phyloP scores from a whole-genome alignment of 108 stramenopile species.

The Conticribra weissflogii region DNA sequence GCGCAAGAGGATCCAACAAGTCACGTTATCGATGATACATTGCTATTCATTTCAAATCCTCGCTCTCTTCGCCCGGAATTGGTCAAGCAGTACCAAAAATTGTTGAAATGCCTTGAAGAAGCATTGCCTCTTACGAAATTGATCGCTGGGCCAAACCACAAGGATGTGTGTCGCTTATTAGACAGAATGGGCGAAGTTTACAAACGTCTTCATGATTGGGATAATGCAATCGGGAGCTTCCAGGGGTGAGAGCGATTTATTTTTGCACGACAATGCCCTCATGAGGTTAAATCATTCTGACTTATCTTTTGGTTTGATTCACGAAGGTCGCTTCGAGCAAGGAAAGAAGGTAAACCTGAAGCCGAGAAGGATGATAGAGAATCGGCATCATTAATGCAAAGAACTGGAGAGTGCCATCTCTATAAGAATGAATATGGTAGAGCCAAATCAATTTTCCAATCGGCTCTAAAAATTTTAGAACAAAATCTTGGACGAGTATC shows the following conservation, averaged over 20 bases:
- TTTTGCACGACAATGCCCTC: background rate
- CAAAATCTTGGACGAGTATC: conserved; percentile 29
- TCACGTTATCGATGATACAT: conserved; percentile 30
- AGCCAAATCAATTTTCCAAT: conserved; percentile 49
- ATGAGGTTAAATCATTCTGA: background rate
- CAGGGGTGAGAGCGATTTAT: conserved; percentile 36
- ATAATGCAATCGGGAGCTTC: conserved; percentile 56
- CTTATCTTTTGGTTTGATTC: too few species aligned
- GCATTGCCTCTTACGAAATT: conserved; percentile 52
- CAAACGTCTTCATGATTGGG: conserved; percentile 52
- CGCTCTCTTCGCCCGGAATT: conserved; percentile 14
- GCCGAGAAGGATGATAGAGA: conserved; percentile 29
- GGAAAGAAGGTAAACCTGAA: conserved; percentile 13
- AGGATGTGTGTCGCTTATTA: conserved; percentile 32
- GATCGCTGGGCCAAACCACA: conserved; percentile 37
- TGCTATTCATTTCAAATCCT: conserved; percentile 41
- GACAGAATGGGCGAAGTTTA: conserved; percentile 58
- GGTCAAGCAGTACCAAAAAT: conserved; percentile 37
- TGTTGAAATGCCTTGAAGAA: conserved; percentile 53
- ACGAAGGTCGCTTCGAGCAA: conserved; percentile 37
- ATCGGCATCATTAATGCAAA: conserved; percentile 37
- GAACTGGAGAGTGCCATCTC: conserved; percentile 45
- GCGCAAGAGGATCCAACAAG: conserved; percentile 24
- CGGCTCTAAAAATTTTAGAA: conserved; percentile 39
- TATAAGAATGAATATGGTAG: conserved; percentile 44